Percentiles rank a stretch among this genome's conserved stretches.
These are phyloP conservation scores for Xylariomycetidae sp. DNA, from an alignment of 2,329 filamentous ascomycete genomes.

Conservation along the genomic window DNA sequence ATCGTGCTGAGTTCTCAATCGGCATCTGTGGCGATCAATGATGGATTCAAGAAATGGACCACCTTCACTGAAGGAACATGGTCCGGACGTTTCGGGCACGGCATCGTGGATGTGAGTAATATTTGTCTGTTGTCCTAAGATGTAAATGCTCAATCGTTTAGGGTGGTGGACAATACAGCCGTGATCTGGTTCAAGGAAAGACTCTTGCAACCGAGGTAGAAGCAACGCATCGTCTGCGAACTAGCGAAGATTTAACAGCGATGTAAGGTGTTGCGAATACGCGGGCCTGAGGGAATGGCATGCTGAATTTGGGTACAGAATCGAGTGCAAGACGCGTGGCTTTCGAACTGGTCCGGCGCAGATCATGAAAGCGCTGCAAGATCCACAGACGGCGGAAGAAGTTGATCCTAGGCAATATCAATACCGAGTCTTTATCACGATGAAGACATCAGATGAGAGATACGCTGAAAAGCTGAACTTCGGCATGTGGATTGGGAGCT, in stretches of 20 bases:
- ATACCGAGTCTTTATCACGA: slow-evolving; percentile 23
- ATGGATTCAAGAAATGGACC: slow-evolving; percentile 22
- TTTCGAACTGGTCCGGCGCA: slow-evolving; percentile 18
- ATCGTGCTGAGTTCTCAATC: slow-evolving; percentile 20
- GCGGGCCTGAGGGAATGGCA: too few relatives aligned
- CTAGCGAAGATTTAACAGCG: slow-evolving; percentile 21
- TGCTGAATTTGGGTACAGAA: slow-evolving; percentile 16
- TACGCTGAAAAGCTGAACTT: slow-evolving; percentile 24
- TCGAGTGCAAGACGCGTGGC: slow-evolving; percentile 24
- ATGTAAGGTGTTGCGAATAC: too few relatives aligned
- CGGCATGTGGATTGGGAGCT: slow-evolving; percentile 25
- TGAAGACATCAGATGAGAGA: slow-evolving; percentile 25
- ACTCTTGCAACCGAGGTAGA: slow-evolving; percentile 21
- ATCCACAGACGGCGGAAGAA: slow-evolving; percentile 9
- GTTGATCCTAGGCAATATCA: slow-evolving; percentile 18
- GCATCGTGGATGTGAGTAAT: slow-evolving; percentile 20
- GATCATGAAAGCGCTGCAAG: slow-evolving; percentile 17
- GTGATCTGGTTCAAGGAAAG: slow-evolving; percentile 17
- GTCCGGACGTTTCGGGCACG: slow-evolving; percentile 23
- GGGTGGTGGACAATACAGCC: slow-evolving; percentile 24
- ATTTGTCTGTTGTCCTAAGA: too few relatives aligned
- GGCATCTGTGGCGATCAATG: slow-evolving; percentile 19
- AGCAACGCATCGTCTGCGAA: slow-evolving; percentile 20
- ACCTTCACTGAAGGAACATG: slow-evolving; percentile 23
- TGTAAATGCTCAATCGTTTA: slow-evolving; percentile 8